Percentiles rank a stretch among this genome's conserved stretches.
These are phyloP conservation scores for Malus hybrid DNA, from an alignment of 331 rosid genomes.

Conservation along the genomic window DNA sequence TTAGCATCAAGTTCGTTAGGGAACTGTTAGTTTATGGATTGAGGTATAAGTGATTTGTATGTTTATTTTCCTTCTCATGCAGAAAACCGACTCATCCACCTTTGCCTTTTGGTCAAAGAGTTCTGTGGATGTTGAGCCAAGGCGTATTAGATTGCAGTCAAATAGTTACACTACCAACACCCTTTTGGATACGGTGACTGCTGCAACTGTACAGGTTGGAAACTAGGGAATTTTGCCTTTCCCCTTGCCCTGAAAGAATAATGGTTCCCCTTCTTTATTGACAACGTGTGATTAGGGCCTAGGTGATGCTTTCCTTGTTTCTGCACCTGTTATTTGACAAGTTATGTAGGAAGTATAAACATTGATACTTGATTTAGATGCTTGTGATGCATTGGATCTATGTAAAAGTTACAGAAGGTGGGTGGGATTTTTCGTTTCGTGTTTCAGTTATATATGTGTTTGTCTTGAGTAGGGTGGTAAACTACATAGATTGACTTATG, in stretches of 20 bases:
- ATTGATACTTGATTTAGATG: background rate
- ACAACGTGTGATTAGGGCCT: background rate
- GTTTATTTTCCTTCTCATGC: background rate
- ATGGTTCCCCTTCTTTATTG: background rate
- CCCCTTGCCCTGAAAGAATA: background rate
- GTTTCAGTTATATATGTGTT: background rate
- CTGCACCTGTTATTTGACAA: background rate
- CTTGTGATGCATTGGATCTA: background rate
- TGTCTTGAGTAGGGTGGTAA: background rate
- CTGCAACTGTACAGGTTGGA: conserved; percentile 87
- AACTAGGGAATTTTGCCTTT: background rate
- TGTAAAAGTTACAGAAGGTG: background rate
- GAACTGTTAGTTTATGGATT: background rate
- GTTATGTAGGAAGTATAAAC: background rate
- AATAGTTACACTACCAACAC: conserved; percentile 87
- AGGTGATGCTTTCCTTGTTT: background rate
- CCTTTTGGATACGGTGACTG: conserved; percentile 89
- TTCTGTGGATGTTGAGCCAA: conserved; percentile 84
- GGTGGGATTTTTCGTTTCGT: background rate
- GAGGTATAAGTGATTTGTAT: background rate
- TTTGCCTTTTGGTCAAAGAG: conserved; percentile 97
- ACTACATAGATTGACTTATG: background rate
- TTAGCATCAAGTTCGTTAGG: background rate
- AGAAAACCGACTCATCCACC: conserved; percentile 78
- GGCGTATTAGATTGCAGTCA: conserved; percentile 92